A percentile compares a stretch with the other conserved stretches of the same genome.
phyloP scores from a whole-genome alignment of 2,329 filamentous ascomycete genomes.

The Cercospora sesami region DNA sequence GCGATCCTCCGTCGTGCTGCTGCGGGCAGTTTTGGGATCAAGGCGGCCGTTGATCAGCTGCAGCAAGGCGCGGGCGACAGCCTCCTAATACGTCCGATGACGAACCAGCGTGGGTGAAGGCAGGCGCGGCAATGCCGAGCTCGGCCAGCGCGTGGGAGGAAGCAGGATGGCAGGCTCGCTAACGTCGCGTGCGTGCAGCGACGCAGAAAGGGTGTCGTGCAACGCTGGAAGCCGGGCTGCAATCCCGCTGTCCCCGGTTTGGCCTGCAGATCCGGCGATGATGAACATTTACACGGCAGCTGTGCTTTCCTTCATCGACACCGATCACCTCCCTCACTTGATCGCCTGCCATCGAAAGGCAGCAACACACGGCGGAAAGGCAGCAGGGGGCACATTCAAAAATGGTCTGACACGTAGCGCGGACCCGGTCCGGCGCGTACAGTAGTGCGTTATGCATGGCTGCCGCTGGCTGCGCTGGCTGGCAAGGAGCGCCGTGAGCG shows the following conservation, averaged over 20 bases:
- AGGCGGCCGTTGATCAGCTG: neutral
- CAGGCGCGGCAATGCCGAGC: neutral
- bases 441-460: neutral
- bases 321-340: neutral
- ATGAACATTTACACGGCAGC: neutral
- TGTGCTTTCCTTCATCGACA: neutral
- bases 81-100: neutral
- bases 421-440: neutral
- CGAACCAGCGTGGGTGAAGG: neutral
- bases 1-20: neutral
- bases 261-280: neutral
- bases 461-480: neutral
- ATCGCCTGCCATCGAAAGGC: neutral
- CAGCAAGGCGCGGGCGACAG: neutral
- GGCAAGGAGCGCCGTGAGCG: constrained; percentile 8
- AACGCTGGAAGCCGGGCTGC: neutral
- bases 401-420: neutral
- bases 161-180: neutral
- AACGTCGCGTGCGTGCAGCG: neutral
- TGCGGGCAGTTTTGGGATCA: neutral
- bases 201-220: neutral
- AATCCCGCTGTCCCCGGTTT: neutral
- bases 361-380: neutral
- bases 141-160: neutral
- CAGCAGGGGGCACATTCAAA: neutral